These are phyloP conservation scores for Syncephalastrum contaminatum DNA, from an alignment of 371 early-diverging fungal species.

Conservation along the genomic window DNA sequence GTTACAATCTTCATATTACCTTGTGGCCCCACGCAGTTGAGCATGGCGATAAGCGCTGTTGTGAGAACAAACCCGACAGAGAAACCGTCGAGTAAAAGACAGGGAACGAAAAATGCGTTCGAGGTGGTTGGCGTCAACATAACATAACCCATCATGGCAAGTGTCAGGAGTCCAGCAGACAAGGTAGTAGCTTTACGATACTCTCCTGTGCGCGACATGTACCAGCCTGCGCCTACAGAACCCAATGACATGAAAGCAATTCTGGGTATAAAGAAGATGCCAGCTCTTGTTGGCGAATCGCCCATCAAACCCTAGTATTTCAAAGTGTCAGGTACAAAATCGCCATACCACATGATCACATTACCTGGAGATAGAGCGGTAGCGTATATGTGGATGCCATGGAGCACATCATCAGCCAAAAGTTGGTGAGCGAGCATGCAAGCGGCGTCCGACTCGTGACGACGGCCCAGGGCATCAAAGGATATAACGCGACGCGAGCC, in stretches of 20 bases:
- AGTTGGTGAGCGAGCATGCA: conserved; percentile 34
- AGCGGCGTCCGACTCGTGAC: conserved; percentile 39
- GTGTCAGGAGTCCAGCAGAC: conserved; percentile 12
- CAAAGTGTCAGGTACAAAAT: not conserved
- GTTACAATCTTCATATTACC: conserved; percentile 18
- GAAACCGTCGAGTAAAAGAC: conserved; percentile 41
- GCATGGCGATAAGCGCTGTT: conserved; percentile 46
- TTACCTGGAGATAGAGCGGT: conserved; percentile 39
- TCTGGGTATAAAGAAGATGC: conserved; percentile 42
- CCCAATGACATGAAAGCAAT: conserved; percentile 33
- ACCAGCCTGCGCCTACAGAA: conserved; percentile 37
- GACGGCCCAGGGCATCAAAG: conserved; percentile 57
- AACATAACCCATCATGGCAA: conserved; percentile 27
- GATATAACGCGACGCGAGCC: conserved; percentile 55
- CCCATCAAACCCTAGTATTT: conserved; percentile 28
- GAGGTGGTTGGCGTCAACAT: conserved; percentile 23
- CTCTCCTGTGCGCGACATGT: conserved; percentile 48
- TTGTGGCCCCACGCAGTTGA: conserved; percentile 39
- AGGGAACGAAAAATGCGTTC: conserved; percentile 17
- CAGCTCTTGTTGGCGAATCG: conserved; percentile 36
- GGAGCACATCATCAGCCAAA: conserved; percentile 36
- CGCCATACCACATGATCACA: not conserved
- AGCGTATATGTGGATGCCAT: conserved; percentile 32
- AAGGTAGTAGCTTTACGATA: conserved; percentile 29
- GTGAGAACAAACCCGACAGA: conserved; percentile 45